Conservation (phyloP, 2,329 filamentous ascomycete species). For the Canariomyces notabilis region DNA sequence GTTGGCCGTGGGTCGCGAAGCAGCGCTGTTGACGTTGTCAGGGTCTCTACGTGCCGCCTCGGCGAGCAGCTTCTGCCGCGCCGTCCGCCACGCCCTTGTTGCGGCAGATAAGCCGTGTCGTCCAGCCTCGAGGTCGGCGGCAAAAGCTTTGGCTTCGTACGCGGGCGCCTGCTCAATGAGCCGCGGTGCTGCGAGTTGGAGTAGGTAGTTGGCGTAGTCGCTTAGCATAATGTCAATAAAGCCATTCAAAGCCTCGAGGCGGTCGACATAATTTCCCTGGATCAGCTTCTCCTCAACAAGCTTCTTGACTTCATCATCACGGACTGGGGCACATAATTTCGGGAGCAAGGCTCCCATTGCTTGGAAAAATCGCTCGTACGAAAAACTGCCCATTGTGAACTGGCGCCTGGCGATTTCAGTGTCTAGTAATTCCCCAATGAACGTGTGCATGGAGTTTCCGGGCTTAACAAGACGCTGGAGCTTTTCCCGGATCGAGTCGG, state of each 20-base stretch:
- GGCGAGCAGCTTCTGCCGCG: constrained; percentile 57
- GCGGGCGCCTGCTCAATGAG: constrained; percentile 65
- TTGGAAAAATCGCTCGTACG: constrained; percentile 73
- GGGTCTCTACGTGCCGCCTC: constrained; percentile 66
- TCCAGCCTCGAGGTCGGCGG: constrained; percentile 56
- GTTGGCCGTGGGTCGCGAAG: constrained; percentile 59
- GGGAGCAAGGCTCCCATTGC: constrained; percentile 72
- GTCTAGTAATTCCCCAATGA: constrained; percentile 72
- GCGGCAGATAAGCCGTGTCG: constrained; percentile 53
- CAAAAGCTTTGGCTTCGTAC: constrained; percentile 71
- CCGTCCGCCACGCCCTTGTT: constrained; percentile 60
- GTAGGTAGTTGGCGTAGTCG: constrained; percentile 77
- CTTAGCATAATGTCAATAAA: constrained; percentile 74
- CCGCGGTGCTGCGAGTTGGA: constrained; percentile 65
- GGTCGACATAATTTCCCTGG: constrained; percentile 64
- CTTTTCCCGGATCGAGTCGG: constrained; percentile 65
- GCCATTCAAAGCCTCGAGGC: constrained; percentile 67
- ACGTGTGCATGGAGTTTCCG: constrained; percentile 66
- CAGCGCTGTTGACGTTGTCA: constrained; percentile 57
- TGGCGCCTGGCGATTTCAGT: constrained; percentile 65
- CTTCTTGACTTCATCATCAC: constrained; percentile 70
- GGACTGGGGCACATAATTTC: constrained; percentile 73
- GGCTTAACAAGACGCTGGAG: constrained; percentile 66
- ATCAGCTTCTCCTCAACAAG: constrained; percentile 58
- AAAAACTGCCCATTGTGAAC: constrained; percentile 67